Percentiles rank a stretch among this genome's conserved stretches.
Conservation (phyloP, 139 green algal genomes). For the Tetradesmus obliquus region DNA sequence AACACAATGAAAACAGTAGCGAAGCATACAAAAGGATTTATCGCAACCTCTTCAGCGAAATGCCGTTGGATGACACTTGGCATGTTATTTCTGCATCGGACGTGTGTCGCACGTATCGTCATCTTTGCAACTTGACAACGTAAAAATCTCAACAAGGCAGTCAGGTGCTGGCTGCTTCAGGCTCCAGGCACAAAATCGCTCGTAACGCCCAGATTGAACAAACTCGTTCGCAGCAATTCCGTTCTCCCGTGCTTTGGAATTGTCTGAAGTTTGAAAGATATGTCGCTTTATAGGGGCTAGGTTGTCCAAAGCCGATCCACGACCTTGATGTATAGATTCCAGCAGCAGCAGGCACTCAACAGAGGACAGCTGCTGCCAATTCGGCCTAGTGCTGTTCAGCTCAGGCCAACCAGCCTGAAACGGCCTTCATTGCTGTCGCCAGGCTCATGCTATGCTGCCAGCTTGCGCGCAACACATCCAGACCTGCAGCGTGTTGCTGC, state of each 20-base stretch:
- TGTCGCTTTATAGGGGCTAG: background rate
- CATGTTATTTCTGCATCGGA: background rate
- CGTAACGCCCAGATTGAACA: conserved; percentile 1
- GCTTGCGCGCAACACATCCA: background rate
- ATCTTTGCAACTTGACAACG: background rate
- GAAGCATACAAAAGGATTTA: too few species aligned
- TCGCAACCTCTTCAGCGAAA: background rate
- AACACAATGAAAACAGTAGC: too few species aligned
- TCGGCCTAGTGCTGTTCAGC: background rate
- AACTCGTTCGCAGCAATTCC: background rate
- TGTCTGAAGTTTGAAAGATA: background rate
- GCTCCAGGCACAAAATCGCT: background rate
- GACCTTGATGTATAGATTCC: background rate
- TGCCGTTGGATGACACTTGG: background rate
- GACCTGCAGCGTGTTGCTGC: background rate
- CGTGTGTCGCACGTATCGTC: background rate
- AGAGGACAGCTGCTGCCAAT: background rate
- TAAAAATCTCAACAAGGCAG: background rate
- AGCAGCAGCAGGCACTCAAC: background rate
- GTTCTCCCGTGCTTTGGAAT: background rate
- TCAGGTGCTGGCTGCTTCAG: background rate
- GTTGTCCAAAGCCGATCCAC: background rate
- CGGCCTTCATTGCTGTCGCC: background rate
- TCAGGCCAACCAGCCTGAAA: background rate
- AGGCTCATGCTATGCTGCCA: background rate